Conservation (phyloP, 257 asterid species). For the Leptodermis oblonga region DNA sequence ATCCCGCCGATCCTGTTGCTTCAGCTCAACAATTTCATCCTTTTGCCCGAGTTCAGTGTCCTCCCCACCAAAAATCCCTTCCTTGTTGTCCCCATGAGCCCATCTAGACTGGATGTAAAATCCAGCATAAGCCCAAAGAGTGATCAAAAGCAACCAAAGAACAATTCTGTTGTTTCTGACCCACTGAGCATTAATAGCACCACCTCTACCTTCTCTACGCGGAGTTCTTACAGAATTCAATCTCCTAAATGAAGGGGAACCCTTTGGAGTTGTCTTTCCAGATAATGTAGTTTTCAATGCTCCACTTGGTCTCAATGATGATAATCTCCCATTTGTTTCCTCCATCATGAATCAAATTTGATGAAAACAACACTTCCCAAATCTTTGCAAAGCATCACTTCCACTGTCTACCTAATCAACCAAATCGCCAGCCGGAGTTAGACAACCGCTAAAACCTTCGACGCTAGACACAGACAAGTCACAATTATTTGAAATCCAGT, state of each 20-base stretch:
- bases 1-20: slow-evolving; percentile 35
- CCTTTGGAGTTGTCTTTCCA: slow-evolving; percentile 74
- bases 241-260: slow-evolving; percentile 80
- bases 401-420: slow-evolving; percentile 2
- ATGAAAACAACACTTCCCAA: not conserved
- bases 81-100: slow-evolving; percentile 99
- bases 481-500: not conserved
- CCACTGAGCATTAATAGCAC: slow-evolving; percentile 38
- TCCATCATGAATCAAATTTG: slow-evolving; percentile 48
- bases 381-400: slow-evolving; percentile 1
- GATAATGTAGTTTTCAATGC: slow-evolving; percentile 57
- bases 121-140: slow-evolving; percentile 96
- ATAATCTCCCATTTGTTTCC: slow-evolving; percentile 56
- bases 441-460: not conserved
- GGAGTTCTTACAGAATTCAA: slow-evolving; percentile 62
- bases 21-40: slow-evolving; percentile 32
- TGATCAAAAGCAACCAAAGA: slow-evolving; percentile 90
- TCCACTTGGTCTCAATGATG: slow-evolving; percentile 61
- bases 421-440: not conserved
- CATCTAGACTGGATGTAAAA: slow-evolving; percentile 87
- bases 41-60: slow-evolving; percentile 33
- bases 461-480: not conserved
- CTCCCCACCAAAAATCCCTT: slow-evolving; percentile 83
- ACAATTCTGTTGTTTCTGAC: slow-evolving; percentile 75
- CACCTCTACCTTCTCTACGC: slow-evolving; percentile 45